Base-by-base conservation (phyloP, 1,284 basidiomycete genomes). In the Megacollybia platyphylla region DNA sequence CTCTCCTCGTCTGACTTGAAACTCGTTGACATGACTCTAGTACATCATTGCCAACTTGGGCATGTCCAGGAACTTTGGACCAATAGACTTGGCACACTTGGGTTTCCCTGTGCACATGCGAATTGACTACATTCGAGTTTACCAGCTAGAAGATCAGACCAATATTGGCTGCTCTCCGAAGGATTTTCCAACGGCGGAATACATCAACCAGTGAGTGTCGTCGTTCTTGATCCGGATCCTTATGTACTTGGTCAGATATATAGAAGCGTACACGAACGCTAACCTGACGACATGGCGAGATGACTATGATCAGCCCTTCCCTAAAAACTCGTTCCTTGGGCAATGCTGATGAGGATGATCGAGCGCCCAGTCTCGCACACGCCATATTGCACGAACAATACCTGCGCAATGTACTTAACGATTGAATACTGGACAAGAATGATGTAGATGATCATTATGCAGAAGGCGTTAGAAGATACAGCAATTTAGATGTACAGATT, bases 1-100 rank as follows among this genome's bases (percentile, higher is more conserved):
- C 53, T 7, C 48, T 54, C 20, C 3, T 34, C 31, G 11, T 34
- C 31, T n/a, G 4, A 5, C 7, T 11, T n/a, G 31, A 7, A n/a
- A 3, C 31, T 17, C 31, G 31, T 2, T 34, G 31, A 17, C 7
- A 17, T 11, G 30, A 32, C n/a, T 32, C 7, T 5, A 69, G 65
- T 67, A 68, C 46, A 45, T 69, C 17, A 58, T 67, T 28, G 53
- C 59, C 13, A 67, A 68, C 43, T 49, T 69, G 29, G 65, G 64
- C 36, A 62, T 67, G 59, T 67, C 64, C 20, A 56, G 44, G 43
- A 64, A 59, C 44, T 69, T 67, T 45, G 62, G 61, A 8, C 46
- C 44, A 13, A 44, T 48, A 18, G 48, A 50, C 28, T 15, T 50
- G 5, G 40, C 27, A 7, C 48, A 50, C 35, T 41, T 50, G 2